These are phyloP conservation scores for Penicillium tannophilum DNA, from an alignment of 495 filamentous ascomycete genomes.

Conservation along the genomic window DNA sequence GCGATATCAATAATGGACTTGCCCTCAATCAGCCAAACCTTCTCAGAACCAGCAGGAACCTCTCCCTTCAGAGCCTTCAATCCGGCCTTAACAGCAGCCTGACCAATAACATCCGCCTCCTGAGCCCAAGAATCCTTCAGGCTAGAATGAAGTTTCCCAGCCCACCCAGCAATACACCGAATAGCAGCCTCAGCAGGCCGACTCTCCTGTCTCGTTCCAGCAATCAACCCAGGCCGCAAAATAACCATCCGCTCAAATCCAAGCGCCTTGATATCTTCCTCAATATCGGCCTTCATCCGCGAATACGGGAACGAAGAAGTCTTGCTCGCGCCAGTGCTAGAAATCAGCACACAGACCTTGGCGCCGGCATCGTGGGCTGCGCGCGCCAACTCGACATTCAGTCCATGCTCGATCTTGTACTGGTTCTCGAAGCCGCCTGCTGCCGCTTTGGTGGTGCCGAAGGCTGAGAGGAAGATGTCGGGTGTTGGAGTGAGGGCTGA, in stretches of 20 bases:
- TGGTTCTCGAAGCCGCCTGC: constrained; percentile 73
- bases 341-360: constrained; percentile 70
- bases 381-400: constrained; percentile 69
- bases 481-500: constrained; percentile 56
- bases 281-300: constrained; percentile 80
- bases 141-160: constrained; percentile 55
- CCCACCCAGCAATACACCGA: constrained; percentile 48
- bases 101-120: constrained; percentile 73
- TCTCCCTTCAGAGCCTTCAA: constrained; percentile 51
- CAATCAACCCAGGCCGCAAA: constrained; percentile 71
- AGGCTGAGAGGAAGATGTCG: constrained; percentile 61
- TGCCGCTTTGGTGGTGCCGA: constrained; percentile 66
- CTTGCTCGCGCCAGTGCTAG: constrained; percentile 52
- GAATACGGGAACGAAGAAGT: constrained; percentile 55
- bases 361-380: constrained; percentile 65
- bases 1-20: constrained; percentile 42
- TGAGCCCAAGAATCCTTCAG: constrained; percentile 70
- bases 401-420: constrained; percentile 74
- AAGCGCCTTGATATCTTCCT: constrained; percentile 69
- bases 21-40: constrained; percentile 44
- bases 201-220: constrained; percentile 65
- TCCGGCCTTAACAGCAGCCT: constrained; percentile 64
- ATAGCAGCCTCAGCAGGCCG: constrained; percentile 52
- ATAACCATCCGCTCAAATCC: constrained; percentile 77
- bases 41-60: constrained; percentile 44